A percentile compares a stretch with the other conserved stretches of the same genome.
Conservation (phyloP, 768 basidiomycete species). For the Boletales sp. region DNA sequence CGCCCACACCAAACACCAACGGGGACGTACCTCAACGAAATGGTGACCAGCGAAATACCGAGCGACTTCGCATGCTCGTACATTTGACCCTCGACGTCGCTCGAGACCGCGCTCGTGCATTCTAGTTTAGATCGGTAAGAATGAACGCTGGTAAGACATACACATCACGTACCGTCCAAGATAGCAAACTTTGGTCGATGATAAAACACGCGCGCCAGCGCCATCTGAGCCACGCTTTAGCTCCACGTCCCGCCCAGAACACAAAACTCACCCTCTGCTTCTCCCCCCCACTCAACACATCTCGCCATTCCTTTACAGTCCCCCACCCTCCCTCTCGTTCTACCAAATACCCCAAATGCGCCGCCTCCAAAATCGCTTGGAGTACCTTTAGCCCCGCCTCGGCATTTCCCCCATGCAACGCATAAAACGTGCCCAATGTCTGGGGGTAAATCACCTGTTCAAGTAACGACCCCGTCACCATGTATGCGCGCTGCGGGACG, state of each 20-base stretch:
- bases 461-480: slow-evolving; percentile 80
- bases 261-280: slow-evolving; percentile 68
- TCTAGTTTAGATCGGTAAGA: slow-evolving; percentile 42
- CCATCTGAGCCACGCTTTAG: slow-evolving; percentile 54
- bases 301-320: slow-evolving; percentile 92
- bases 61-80: slow-evolving; percentile 88
- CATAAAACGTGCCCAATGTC: slow-evolving; percentile 57
- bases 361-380: slow-evolving; percentile 72
- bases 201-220: slow-evolving; percentile 90
- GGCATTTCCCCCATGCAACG: slow-evolving; percentile 48
- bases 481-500: slow-evolving; percentile 91
- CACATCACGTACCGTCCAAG: slow-evolving; percentile 64
- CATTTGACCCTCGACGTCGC: slow-evolving; percentile 94
- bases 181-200: slow-evolving; percentile 81
- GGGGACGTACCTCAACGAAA: slow-evolving; percentile 68
- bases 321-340: slow-evolving; percentile 86
- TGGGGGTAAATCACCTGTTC: slow-evolving; percentile 96
- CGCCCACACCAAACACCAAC: too few species aligned
- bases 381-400: slow-evolving; percentile 62
- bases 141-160: background rate
- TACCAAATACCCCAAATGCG: slow-evolving; percentile 82
- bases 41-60: slow-evolving; percentile 90
- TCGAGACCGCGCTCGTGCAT: slow-evolving; percentile 93
- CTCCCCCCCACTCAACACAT: slow-evolving; percentile 94
- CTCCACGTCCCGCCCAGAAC: background rate